phyloP scores from a whole-genome alignment of 176 grass and related monocot genomes.

The Thinopyrum elongatum region DNA sequence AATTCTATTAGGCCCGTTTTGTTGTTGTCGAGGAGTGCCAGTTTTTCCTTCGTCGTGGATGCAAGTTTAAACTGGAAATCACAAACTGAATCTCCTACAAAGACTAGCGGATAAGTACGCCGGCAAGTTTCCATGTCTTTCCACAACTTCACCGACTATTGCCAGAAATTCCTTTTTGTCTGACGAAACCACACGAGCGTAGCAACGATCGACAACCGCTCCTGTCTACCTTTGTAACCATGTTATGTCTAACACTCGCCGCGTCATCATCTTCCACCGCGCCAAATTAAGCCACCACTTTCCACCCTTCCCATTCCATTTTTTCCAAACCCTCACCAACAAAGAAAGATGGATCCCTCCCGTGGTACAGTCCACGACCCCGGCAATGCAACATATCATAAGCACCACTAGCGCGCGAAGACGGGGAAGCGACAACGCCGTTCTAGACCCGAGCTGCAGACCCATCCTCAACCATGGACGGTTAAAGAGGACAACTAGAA shows the following conservation, averaged over 20 bases:
- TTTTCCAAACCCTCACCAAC: neutral
- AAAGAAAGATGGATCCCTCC: neutral
- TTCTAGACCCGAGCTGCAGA: neutral
- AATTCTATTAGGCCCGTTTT: neutral
- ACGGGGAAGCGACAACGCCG: constrained; percentile 28
- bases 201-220: neutral
- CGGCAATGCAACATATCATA: neutral
- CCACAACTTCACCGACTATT: neutral
- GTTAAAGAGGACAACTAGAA: too few species aligned
- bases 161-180: neutral
- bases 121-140: neutral
- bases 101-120: neutral
- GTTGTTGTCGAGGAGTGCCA: too few species aligned
- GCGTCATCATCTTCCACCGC: neutral
- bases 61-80: neutral
- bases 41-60: too few species aligned
- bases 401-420: neutral
- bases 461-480: too few species aligned
- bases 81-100: neutral
- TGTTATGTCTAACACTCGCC: neutral
- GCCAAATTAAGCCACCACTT: neutral
- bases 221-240: too few species aligned
- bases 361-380: neutral
- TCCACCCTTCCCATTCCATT: neutral
- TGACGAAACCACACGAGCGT: neutral